Evolutionary conservation across 2,329 filamentous ascomycete genomes (phyloP).

Genomic region (Fusarium sp.): DNA sequence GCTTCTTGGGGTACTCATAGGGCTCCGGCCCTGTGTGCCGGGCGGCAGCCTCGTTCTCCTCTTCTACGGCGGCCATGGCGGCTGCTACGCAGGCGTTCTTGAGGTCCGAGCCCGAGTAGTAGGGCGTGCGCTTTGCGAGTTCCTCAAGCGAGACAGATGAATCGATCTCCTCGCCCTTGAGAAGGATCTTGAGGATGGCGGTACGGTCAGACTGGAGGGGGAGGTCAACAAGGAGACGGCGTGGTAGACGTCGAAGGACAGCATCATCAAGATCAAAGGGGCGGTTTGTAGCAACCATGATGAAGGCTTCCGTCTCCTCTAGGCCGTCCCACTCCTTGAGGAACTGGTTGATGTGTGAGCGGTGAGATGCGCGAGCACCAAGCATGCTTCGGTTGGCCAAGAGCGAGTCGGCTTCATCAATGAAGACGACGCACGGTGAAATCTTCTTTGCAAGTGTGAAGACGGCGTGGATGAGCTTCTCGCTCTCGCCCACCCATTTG

Average conservation of each 20-base stretch:
- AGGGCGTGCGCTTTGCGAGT: slow-evolving; percentile 75
- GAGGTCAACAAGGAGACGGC: slow-evolving; percentile 79
- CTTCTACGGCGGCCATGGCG: slow-evolving; percentile 81
- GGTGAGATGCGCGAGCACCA: slow-evolving; percentile 76
- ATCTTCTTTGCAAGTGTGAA: slow-evolving; percentile 93
- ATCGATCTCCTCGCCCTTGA: slow-evolving; percentile 75
- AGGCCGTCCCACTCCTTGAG: slow-evolving; percentile 97
- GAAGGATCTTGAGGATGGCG: slow-evolving; percentile 77
- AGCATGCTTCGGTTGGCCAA: slow-evolving; percentile 80
- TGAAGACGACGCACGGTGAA: slow-evolving; percentile 92
- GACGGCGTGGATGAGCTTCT: slow-evolving; percentile 94
- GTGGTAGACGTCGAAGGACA: slow-evolving; percentile 79
- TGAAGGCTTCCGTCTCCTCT: slow-evolving; percentile 84
- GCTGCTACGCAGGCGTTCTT: slow-evolving; percentile 87
- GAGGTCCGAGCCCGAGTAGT: slow-evolving; percentile 86
- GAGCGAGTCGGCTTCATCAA: slow-evolving; percentile 95
- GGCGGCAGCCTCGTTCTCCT: slow-evolving; percentile 68
- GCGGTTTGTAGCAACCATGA: slow-evolving; percentile 97
- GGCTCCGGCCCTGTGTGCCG: slow-evolving; percentile 54
- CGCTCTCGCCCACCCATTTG: slow-evolving; percentile 95
- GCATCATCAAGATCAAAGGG: slow-evolving; percentile 95
- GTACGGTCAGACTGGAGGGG: slow-evolving; percentile 74
- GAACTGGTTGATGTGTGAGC: slow-evolving; percentile 97
- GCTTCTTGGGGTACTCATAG: slow-evolving; percentile 71
- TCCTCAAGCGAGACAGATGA: slow-evolving; percentile 69